A percentile compares a stretch with the other conserved stretches of the same genome.
Conservation (phyloP, 2,329 filamentous ascomycete species). For the Ophiostoma sp. region DNA sequence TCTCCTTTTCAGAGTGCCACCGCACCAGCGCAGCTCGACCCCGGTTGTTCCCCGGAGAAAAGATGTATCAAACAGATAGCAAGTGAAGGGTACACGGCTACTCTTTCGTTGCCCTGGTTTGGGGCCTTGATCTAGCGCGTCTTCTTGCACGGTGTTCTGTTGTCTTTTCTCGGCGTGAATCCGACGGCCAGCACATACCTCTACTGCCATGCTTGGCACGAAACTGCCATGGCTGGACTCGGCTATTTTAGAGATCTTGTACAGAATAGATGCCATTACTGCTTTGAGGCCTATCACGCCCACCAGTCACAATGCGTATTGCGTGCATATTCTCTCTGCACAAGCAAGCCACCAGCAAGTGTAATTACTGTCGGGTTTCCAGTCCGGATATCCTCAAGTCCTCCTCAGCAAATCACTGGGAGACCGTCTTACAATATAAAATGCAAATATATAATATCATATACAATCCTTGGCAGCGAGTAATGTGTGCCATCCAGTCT, state of each 20-base stretch:
- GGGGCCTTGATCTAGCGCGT: neutral
- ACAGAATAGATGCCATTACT: no score
- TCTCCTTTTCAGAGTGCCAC: neutral
- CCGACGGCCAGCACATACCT: no score
- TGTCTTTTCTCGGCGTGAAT: neutral
- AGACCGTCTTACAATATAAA: neutral
- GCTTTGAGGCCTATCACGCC: neutral
- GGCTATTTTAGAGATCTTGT: no score
- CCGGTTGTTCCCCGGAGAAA: constrained; percentile 3
- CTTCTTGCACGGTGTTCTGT: neutral
- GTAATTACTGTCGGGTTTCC: neutral
- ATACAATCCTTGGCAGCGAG: neutral
- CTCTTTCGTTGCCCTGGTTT: neutral
- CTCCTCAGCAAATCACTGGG: no score
- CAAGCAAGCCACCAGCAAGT: neutral
- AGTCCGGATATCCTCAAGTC: no score
- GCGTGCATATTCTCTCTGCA: neutral
- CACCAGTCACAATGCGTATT: neutral
- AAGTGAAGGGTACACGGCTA: neutral
- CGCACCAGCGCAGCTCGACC: neutral
- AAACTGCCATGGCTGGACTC: no score
- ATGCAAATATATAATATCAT: neutral
- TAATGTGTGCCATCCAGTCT: neutral
- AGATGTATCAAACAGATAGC: neutral
- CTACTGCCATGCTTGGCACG: no score